Evolutionary conservation across 176 grass and related monocot genomes (phyloP), one percentile per base, ranked within the genome.

Genomic region (Eleusine indica): DNA sequence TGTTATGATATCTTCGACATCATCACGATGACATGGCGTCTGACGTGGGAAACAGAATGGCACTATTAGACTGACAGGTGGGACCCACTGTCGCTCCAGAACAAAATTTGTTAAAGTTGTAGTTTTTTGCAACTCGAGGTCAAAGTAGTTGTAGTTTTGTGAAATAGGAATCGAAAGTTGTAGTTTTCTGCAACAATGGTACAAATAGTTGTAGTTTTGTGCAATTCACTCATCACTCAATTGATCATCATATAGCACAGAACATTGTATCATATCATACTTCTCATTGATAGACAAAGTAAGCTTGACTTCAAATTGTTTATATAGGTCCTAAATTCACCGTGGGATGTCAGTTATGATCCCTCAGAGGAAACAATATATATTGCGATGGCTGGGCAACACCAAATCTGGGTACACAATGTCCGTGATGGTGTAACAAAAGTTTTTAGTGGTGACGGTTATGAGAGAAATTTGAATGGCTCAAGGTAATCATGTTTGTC

Each of bases 351-450:
- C 68, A 93, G 91, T 80, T 95, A 95, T 77, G 83, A 93, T 60
- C 89, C 89, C 69, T 90, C 87, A 16, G 78, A 82, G 71, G 93
- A 91, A 69, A 85, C 54, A 38, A 73, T 98, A 37, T 98, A 98
- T 65, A 95, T 98, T 71, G 93, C 96, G 35, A 98, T 98, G 91
- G 93, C 96, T 70, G 96, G 96, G 58, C 96, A 98, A 82, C 96
- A 98, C 87, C 93, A 98, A 83, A 91, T 95, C 74, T 98, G 96
- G 96, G 90, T 85, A 82, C 85, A 98, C 84, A 93, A 60, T 86
- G 86, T 89, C 80, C 58, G 70, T 35, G 80, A 93, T 73, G 89
- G 87, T 70, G 83, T 95, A 63, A 92, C 93, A 58, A 74, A 73
- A 85, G 93, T 80, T 90, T 84, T 95, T 84, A 94, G 96, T 88